Percentiles rank a stretch among this genome's conserved stretches.
These are phyloP conservation scores for Heliamphora pulchella DNA, from an alignment of 179 eudicot species.

Conservation along the genomic window DNA sequence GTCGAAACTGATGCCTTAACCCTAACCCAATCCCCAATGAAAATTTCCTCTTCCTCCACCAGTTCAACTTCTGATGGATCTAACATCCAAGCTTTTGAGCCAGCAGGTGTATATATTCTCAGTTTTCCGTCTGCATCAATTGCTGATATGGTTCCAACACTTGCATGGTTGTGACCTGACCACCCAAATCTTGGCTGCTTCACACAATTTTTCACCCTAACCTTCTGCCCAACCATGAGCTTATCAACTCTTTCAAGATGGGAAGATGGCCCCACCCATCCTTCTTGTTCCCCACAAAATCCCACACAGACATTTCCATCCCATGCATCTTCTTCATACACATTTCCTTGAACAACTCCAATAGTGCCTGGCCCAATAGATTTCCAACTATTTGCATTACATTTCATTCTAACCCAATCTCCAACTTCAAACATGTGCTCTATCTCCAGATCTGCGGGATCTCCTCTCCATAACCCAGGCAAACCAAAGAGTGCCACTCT, in stretches of 20 bases:
- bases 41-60: conserved; percentile 73
- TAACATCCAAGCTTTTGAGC: conserved; percentile 80
- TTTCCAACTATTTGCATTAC: conserved; percentile 53
- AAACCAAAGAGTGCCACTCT: conserved; percentile 68
- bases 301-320: conserved; percentile 67
- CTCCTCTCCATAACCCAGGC: conserved; percentile 83
- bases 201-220: conserved; percentile 49
- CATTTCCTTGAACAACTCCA: conserved; percentile 79
- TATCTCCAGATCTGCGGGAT: conserved; percentile 80
- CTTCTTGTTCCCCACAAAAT: conserved; percentile 91
- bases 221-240: conserved; percentile 61
- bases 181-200: conserved; percentile 95
- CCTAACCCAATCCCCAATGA: conserved; percentile 79
- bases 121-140: conserved; percentile 93
- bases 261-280: conserved; percentile 68
- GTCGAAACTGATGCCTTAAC: conserved; percentile 49
- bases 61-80: conserved; percentile 89
- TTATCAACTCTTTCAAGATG: conserved; percentile 55
- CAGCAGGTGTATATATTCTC: conserved; percentile 84
- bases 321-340: conserved; percentile 62
- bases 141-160: conserved; percentile 71
- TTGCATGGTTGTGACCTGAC: conserved; percentile 82
- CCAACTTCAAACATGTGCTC: conserved; percentile 78
- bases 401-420: conserved; percentile 75
- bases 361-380: conserved; percentile 69